Percentiles rank a stretch among this genome's conserved stretches.
phyloP scores from a whole-genome alignment of 768 basidiomycete species.

The Crucibulum laeve region DNA sequence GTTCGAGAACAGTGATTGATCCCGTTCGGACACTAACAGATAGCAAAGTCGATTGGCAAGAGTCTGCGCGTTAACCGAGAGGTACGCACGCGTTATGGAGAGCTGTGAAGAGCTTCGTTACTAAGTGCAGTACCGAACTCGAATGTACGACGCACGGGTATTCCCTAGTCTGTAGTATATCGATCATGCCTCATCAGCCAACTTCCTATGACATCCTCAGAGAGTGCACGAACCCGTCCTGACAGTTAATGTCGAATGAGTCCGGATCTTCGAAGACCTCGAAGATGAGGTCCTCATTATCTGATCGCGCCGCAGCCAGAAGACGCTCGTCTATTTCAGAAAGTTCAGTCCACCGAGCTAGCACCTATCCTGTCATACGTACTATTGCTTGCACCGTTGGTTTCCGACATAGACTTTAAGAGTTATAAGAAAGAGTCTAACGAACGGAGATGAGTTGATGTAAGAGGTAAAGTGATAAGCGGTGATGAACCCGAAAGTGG shows the following conservation, averaged over 20 bases:
- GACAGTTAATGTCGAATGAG: conserved; percentile 73
- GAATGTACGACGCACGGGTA: conserved; percentile 51
- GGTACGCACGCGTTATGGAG: conserved; percentile 23
- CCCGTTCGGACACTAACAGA: conserved; percentile 45
- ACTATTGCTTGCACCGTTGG: conserved; percentile 26
- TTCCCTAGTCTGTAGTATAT: conserved; percentile 54
- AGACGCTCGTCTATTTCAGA: conserved; percentile 57
- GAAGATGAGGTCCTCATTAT: conserved; percentile 65
- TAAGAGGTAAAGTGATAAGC: background rate
- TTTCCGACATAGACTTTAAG: background rate
- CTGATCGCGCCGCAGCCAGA: conserved; percentile 66
- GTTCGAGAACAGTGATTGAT: conserved; percentile 61
- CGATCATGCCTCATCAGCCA: conserved; percentile 16
- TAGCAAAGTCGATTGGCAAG: background rate
- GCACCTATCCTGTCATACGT: conserved; percentile 10
- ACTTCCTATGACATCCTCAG: background rate
- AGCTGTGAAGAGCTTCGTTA: conserved; percentile 12
- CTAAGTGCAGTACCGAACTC: conserved; percentile 10
- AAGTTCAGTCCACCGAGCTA: background rate
- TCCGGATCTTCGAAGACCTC: conserved; percentile 52
- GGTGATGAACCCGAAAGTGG: background rate
- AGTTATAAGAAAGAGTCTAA: no score
- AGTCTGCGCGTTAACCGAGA: background rate
- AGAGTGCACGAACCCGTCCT: conserved; percentile 61
- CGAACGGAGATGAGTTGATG: no score